phyloP scores from a whole-genome alignment of 1,284 basidiomycete genomes.

The Flammula alnicola region DNA sequence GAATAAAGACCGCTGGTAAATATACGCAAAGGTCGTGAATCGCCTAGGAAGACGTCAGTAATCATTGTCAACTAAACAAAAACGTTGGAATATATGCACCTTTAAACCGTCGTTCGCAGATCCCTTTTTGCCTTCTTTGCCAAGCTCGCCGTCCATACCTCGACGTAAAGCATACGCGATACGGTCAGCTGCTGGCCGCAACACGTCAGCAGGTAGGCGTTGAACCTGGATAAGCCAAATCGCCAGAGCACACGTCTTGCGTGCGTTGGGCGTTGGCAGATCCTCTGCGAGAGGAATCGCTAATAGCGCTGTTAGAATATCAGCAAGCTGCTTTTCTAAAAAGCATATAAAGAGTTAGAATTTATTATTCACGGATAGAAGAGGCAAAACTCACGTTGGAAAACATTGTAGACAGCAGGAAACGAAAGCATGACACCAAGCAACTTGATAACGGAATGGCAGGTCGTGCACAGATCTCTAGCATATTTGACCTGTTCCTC shows the following conservation, averaged over 20 bases:
- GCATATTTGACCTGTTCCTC: constrained; percentile 78
- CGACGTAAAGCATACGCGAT: constrained; percentile 72
- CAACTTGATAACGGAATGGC: constrained; percentile 68
- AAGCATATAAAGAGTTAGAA: neutral
- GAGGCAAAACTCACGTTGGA: constrained; percentile 55
- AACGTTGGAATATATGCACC: constrained; percentile 41
- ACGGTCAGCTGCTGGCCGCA: constrained; percentile 61
- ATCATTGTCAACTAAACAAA: constrained; percentile 17
- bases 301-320: constrained; percentile 64
- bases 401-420: constrained; percentile 60
- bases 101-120: constrained; percentile 74
- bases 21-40: constrained; percentile 69
- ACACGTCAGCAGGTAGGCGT: constrained; percentile 62
- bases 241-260: constrained; percentile 79
- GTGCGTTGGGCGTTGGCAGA: constrained; percentile 76
- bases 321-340: constrained; percentile 60
- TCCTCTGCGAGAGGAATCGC: constrained; percentile 69
- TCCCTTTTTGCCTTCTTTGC: constrained; percentile 85
- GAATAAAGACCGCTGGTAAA: constrained; percentile 66
- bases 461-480: constrained; percentile 72
- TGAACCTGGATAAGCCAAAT: constrained; percentile 75
- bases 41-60: constrained; percentile 49
- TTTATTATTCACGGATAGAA: constrained; percentile 1
- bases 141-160: constrained; percentile 81
- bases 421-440: constrained; percentile 62